A percentile compares a stretch with the other conserved stretches of the same genome.
Conservation (phyloP, 192 early-diverging fungal species). For the Coemansia sp. region DNA sequence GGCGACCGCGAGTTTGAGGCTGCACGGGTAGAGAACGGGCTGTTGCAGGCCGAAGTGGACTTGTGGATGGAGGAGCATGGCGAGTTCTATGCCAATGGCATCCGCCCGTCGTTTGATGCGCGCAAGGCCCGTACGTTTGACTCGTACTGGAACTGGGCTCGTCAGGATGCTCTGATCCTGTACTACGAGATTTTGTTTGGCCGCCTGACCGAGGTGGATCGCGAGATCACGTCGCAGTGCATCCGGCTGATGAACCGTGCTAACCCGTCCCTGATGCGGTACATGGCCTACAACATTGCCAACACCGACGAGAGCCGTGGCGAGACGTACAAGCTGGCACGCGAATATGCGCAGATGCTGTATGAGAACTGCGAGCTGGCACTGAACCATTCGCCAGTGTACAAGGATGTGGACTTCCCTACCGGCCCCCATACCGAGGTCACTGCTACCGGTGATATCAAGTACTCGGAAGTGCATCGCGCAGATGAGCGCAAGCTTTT, state of each 20-base stretch:
- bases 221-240: conserved; percentile 76
- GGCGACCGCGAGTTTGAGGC: conserved; percentile 57
- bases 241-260: conserved; percentile 85
- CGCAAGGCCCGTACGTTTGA: conserved; percentile 84
- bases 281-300: conserved; percentile 81
- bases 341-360: conserved; percentile 68
- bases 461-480: conserved; percentile 83
- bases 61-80: conserved; percentile 91
- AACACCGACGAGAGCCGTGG: conserved; percentile 70
- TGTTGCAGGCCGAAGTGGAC: conserved; percentile 83
- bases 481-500: conserved; percentile 82
- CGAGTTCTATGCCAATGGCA: conserved; percentile 80
- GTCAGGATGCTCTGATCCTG: conserved; percentile 31
- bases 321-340: conserved; percentile 79
- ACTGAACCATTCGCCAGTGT: conserved; percentile 73
- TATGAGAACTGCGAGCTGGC: conserved; percentile 89
- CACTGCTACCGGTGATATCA: conserved; percentile 75
- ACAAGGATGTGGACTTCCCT: conserved; percentile 88
- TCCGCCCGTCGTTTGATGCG: conserved; percentile 72
- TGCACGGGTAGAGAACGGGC: conserved; percentile 75
- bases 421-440: conserved; percentile 79
- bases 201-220: conserved; percentile 73
- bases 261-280: conserved; percentile 66
- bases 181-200: conserved; percentile 86
- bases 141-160: conserved; percentile 96